Evolutionary conservation across 2,329 filamentous ascomycete species (phyloP).

Genomic region (Diplodia corticola): DNA sequence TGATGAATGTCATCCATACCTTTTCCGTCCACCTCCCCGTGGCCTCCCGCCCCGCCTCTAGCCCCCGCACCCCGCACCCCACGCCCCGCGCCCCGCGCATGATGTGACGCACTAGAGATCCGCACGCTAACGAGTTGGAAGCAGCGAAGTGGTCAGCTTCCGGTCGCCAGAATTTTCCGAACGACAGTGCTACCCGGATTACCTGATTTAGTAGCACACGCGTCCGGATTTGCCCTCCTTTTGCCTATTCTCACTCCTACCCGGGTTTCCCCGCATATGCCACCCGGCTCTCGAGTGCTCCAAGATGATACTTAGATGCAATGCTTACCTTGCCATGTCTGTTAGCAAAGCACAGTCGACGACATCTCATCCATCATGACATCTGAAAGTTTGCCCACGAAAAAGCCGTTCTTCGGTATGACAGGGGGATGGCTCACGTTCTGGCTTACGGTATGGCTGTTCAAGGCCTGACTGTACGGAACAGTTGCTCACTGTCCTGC

Average conservation of each 20-base stretch:
- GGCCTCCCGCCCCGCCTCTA: too few relatives aligned
- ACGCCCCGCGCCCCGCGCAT: too few relatives aligned
- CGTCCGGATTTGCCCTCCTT: not conserved
- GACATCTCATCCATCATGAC: not conserved
- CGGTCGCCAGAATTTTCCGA: not conserved
- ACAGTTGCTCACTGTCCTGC: not conserved
- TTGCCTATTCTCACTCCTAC: not conserved
- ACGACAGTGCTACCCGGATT: not conserved
- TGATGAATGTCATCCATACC: too few relatives aligned
- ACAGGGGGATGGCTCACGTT: slow-evolving; percentile 58
- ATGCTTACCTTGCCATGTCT: not conserved
- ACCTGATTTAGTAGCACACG: not conserved
- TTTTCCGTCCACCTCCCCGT: too few relatives aligned
- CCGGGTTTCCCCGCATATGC: not conserved
- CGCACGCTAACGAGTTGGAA: not conserved
- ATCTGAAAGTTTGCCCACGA: not conserved
- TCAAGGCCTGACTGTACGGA: not conserved
- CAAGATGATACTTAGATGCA: not conserved
- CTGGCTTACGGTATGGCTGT: slow-evolving; percentile 47
- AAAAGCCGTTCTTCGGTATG: slow-evolving; percentile 53
- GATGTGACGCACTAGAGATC: too few relatives aligned
- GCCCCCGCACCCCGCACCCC: too few relatives aligned
- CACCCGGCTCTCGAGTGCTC: not conserved
- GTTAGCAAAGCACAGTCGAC: not conserved
- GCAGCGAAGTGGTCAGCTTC: not conserved